A percentile compares a stretch with the other conserved stretches of the same genome.
phyloP scores from a whole-genome alignment of 371 early-diverging fungal species.

The Mortierella sp. region DNA sequence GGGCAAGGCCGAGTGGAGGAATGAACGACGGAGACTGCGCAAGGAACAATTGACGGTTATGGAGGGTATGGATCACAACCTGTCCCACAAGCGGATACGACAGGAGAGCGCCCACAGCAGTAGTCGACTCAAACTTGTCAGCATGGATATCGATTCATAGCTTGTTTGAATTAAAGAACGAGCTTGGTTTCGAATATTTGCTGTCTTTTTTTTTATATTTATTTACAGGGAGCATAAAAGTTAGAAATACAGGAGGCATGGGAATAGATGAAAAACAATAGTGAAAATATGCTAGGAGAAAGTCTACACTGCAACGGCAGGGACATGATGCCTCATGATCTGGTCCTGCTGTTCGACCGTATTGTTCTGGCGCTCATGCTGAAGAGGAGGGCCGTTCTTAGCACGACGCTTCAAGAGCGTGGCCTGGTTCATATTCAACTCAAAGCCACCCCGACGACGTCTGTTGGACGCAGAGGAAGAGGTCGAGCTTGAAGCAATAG shows the following conservation, averaged over 20 bases:
- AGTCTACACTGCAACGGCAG: constrained; percentile 29
- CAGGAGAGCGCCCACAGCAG: constrained; percentile 25
- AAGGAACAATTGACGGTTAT: constrained; percentile 27
- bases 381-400: constrained; percentile 37
- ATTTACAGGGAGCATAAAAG: not conserved
- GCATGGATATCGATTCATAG: constrained; percentile 47
- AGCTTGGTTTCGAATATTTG: not conserved
- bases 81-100: constrained; percentile 39
- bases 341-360: constrained; percentile 25
- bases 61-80: constrained; percentile 37
- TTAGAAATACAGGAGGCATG: not conserved
- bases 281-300: not conserved
- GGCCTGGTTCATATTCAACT: constrained; percentile 70
- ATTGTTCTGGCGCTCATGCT: not conserved
- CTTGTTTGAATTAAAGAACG: not conserved
- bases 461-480: constrained; percentile 41
- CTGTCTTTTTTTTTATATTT: not conserved
- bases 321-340: constrained; percentile 17
- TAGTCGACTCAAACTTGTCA: constrained; percentile 22
- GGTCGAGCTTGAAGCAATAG: constrained; percentile 13
- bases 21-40: constrained; percentile 43
- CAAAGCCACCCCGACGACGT: constrained; percentile 59
- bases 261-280: not conserved
- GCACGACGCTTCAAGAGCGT: constrained; percentile 70
- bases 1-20: constrained; percentile 42